Conservation (phyloP, 371 early-diverging fungal species). For the Fennellomyces sp. region DNA sequence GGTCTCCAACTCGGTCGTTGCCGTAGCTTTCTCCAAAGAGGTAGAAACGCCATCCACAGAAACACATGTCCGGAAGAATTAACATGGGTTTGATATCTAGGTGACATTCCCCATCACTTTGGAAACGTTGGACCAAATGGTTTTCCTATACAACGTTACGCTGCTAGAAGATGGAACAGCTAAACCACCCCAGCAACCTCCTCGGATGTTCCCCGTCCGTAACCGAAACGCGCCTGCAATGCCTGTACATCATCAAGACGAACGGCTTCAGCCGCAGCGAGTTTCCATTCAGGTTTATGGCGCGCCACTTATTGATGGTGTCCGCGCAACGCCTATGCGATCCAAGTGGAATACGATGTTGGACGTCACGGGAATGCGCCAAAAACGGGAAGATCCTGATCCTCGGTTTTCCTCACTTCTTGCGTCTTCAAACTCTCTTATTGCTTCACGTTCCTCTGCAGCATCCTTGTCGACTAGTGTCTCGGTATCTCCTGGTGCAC, state of each 20-base stretch:
- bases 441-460: conserved; percentile 14
- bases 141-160: conserved; percentile 64
- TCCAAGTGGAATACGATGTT: conserved; percentile 74
- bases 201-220: conserved; percentile 42
- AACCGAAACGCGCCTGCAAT: conserved; percentile 21
- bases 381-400: conserved; percentile 45
- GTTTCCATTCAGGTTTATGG: conserved; percentile 66
- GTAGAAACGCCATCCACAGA: no score
- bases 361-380: conserved; percentile 59
- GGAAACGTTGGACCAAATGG: conserved; percentile 60
- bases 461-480: conserved; percentile 22
- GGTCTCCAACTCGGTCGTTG: conserved; percentile 62
- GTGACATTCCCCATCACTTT: conserved; percentile 50
- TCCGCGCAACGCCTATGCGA: conserved; percentile 53
- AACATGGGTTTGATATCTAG: neutral
- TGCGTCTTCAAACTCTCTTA: conserved; percentile 8
- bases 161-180: conserved; percentile 57
- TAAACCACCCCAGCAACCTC: conserved; percentile 38
- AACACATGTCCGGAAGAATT: neutral
- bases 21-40: conserved; percentile 35
- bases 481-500: conserved; percentile 39
- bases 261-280: conserved; percentile 48
- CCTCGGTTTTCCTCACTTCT: conserved; percentile 25
- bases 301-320: conserved; percentile 56
- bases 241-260: conserved; percentile 34